Evolutionary conservation across 441 rosid species (phyloP).

Genomic region (Syzygium syzygioides): DNA sequence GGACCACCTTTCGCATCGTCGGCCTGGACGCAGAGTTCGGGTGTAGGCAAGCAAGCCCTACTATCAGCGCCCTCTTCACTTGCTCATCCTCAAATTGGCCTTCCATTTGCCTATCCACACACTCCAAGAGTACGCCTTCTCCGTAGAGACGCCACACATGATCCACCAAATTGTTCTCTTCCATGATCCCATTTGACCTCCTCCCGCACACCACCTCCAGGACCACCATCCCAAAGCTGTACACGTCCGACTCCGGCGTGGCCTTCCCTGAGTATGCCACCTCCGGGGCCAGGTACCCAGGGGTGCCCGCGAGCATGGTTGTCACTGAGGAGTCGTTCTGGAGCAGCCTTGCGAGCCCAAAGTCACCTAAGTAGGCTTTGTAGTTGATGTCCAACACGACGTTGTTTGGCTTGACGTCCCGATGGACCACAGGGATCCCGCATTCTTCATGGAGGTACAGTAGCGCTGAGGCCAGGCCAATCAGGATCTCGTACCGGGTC

Average conservation of each 20-base stretch:
- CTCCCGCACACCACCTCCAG: conserved; percentile 28
- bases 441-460: conserved; percentile 38
- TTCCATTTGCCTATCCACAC: conserved; percentile 20
- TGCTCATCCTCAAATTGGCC: conserved; percentile 20
- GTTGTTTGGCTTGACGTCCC: conserved; percentile 31
- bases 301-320: conserved; percentile 33
- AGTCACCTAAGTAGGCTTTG: conserved; percentile 28
- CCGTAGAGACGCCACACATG: conserved; percentile 23
- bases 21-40: conserved; percentile 20
- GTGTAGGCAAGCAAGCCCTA: conserved; percentile 28
- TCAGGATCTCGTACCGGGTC: conserved; percentile 20
- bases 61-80: conserved; percentile 19
- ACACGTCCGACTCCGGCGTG: conserved; percentile 22
- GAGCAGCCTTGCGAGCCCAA: conserved; percentile 30
- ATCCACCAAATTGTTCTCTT: conserved; percentile 30
- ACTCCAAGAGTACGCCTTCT: conserved; percentile 2
- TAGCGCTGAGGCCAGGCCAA: conserved; percentile 32
- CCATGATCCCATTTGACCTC: conserved; percentile 19
- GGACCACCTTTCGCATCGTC: conserved; percentile 23
- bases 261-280: conserved; percentile 25
- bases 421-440: conserved; percentile 24
- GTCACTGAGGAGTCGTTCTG: conserved; percentile 14
- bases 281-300: conserved; percentile 27
- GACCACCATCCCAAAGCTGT: conserved; percentile 30
- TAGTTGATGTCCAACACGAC: conserved; percentile 21